These are phyloP conservation scores for Chrysosporium queenslandicum DNA, from an alignment of 2,329 filamentous ascomycete species.

Conservation along the genomic window DNA sequence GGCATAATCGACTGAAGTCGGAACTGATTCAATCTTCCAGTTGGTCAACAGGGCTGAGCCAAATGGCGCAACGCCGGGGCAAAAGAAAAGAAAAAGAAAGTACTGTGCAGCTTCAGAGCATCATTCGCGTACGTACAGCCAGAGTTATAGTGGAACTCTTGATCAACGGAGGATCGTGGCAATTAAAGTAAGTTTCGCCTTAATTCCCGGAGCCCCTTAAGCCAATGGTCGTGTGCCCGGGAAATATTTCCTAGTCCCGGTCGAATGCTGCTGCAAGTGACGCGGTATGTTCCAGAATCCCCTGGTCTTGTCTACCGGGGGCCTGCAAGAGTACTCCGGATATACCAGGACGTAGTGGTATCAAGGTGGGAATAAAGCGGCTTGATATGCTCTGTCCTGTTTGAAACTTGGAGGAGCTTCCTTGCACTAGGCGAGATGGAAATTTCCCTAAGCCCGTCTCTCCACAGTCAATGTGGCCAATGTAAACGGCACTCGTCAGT, in stretches of 20 bases:
- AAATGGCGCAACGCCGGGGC: constrained; percentile 5
- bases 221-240: constrained; percentile 7
- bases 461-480: constrained; percentile 10
- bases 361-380: neutral
- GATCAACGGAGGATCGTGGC: constrained; percentile 12
- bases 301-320: neutral
- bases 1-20: neutral
- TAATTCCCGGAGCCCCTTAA: neutral
- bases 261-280: constrained; percentile 8
- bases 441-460: constrained; percentile 3
- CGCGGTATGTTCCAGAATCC: neutral
- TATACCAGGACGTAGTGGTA: neutral
- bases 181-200: constrained; percentile 8
- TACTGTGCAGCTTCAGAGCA: constrained; percentile 2
- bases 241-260: constrained; percentile 9
- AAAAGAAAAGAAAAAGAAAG: no score
- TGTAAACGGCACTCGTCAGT: neutral
- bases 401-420: constrained; percentile 2
- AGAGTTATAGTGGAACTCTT: constrained; percentile 7
- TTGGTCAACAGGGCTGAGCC: constrained; percentile 6
- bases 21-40: constrained; percentile 4
- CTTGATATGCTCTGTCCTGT: neutral
- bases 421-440: constrained; percentile 2
- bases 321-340: neutral
- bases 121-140: constrained; percentile 8